Percentiles rank a stretch among this genome's conserved stretches.
phyloP scores from a whole-genome alignment of 2,329 filamentous ascomycete genomes.

The Lanzia echinophila region DNA sequence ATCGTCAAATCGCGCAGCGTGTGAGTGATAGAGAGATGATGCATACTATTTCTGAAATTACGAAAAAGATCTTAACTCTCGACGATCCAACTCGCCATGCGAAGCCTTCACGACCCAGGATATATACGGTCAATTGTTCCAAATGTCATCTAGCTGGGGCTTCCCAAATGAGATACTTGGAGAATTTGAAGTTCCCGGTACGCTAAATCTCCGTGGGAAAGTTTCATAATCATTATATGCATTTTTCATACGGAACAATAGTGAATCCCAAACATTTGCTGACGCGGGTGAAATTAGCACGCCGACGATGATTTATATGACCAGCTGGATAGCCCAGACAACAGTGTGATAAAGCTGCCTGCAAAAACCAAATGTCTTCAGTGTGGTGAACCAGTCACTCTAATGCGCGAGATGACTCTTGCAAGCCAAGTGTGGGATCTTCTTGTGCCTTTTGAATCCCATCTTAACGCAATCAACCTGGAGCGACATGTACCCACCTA shows the following conservation, averaged over 20 bases:
- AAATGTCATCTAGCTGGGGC: conserved; percentile 33
- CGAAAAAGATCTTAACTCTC: conserved; percentile 31
- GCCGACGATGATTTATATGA: conserved; percentile 10
- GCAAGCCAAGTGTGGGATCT: conserved; percentile 33
- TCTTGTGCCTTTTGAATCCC: conserved; percentile 32
- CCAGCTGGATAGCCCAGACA: conserved; percentile 18
- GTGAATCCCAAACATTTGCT: too few species aligned
- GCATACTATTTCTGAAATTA: conserved; percentile 32
- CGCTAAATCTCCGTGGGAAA: conserved; percentile 9
- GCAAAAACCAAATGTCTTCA: conserved; percentile 30
- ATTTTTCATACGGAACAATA: too few species aligned
- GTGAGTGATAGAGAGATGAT: conserved; percentile 36
- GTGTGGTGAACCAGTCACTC: conserved; percentile 31
- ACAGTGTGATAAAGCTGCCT: conserved; percentile 20
- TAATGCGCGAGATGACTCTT: conserved; percentile 34
- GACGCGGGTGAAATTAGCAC: not conserved
- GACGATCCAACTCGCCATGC: conserved; percentile 32
- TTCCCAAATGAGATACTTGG: conserved; percentile 29
- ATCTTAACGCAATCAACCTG: conserved; percentile 34
- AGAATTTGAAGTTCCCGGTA: conserved; percentile 27
- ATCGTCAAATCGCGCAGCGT: conserved; percentile 34
- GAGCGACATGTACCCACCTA: conserved; percentile 34
- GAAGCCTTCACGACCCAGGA: conserved; percentile 26
- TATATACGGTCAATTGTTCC: conserved; percentile 34
- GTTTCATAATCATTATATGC: not conserved